Evolutionary conservation across 1,139 yeast species (phyloP).

Genomic region (Casaregolazyma suthepensis): DNA sequence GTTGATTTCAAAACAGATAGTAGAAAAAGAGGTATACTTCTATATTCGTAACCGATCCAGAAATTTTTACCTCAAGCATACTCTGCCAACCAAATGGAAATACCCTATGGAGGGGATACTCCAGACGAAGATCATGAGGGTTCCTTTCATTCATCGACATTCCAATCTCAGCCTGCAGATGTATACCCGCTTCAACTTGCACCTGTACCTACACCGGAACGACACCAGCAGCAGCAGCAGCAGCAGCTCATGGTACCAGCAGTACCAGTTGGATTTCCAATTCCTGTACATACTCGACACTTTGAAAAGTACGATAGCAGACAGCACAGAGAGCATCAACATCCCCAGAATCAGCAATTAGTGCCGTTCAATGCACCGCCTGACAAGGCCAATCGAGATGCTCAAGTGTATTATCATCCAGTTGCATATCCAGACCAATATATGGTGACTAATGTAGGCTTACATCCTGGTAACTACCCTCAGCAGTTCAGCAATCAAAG

Average conservation of each 20-base stretch:
- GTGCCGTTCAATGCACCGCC: background rate
- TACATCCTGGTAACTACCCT: background rate
- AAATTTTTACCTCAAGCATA: background rate
- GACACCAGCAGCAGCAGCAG: constrained; percentile 2
- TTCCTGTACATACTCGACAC: background rate
- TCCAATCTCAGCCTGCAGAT: background rate
- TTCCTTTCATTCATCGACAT: background rate
- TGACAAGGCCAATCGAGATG: background rate
- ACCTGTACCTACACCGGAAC: background rate
- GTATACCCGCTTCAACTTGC: background rate
- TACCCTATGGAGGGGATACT: background rate
- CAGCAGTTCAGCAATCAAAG: background rate
- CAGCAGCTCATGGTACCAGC: constrained; percentile 3
- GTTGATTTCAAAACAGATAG: background rate
- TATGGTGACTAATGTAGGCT: background rate
- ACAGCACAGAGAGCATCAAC: background rate
- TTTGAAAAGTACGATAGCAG: background rate
- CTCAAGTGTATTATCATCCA: background rate
- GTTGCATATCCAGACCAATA: background rate
- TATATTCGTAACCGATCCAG: background rate
- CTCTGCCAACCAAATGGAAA: background rate
- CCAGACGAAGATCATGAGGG: background rate
- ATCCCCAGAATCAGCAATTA: background rate
- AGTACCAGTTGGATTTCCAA: background rate
- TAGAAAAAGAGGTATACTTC: background rate